Conservation (phyloP, 176 grass and related monocot genomes). For the Carex parvula region DNA sequence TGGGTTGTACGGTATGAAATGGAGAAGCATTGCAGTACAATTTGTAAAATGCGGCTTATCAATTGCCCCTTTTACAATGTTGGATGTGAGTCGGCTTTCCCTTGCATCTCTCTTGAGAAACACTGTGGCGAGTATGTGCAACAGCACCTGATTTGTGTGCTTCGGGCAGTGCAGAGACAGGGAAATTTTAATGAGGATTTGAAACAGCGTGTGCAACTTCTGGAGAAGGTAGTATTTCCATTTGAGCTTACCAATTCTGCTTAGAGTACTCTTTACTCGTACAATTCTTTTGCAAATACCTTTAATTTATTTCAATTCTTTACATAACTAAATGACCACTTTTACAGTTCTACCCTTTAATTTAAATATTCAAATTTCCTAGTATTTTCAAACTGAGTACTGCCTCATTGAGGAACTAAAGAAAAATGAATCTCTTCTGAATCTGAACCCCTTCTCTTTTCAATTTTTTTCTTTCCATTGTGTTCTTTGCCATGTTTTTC, state of each 20-base stretch:
- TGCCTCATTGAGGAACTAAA: neutral
- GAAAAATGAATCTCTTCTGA: neutral
- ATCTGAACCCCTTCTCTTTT: neutral
- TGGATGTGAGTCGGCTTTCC: conserved; percentile 70
- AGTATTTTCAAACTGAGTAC: neutral
- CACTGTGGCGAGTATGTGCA: conserved; percentile 63
- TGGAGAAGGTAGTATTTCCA: conserved; percentile 67
- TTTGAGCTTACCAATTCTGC: neutral
- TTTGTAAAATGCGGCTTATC: conserved; percentile 67
- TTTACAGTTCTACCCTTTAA: neutral
- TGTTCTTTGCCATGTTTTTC: neutral
- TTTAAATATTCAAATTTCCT: neutral
- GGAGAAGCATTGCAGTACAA: conserved; percentile 61
- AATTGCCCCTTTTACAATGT: conserved; percentile 76
- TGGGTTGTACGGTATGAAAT: conserved; percentile 58
- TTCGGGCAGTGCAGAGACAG: conserved; percentile 47
- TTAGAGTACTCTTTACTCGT: neutral
- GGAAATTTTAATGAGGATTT: conserved; percentile 49
- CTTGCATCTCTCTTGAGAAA: conserved; percentile 54
- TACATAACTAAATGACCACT: neutral
- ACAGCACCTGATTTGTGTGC: conserved; percentile 56
- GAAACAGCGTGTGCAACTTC: conserved; percentile 52
- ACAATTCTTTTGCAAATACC: conserved; percentile 6
- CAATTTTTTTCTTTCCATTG: neutral
- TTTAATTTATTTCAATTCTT: neutral